A percentile compares a stretch with the other conserved stretches of the same genome.
These are phyloP conservation scores for Microbotryomycetes sp. DNA, from an alignment of 1,284 basidiomycete species.

Conservation along the genomic window DNA sequence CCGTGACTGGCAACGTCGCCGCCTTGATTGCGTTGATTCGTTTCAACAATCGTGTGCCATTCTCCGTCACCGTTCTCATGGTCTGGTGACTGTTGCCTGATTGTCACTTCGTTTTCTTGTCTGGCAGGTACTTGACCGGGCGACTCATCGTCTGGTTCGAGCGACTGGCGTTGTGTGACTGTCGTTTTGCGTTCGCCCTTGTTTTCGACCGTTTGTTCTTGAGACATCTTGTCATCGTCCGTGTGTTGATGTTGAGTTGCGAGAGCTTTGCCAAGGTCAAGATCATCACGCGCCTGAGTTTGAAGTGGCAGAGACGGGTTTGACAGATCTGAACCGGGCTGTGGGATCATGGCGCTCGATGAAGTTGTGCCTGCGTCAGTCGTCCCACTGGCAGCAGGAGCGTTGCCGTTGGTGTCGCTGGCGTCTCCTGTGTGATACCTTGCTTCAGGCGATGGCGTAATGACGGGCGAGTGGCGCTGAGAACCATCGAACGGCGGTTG, in stretches of 20 bases:
- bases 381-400: too few relatives aligned
- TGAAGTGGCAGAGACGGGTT: too few relatives aligned
- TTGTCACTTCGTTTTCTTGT: slow-evolving; percentile 5
- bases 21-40: background rate
- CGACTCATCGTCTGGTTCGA: background rate
- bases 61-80: background rate
- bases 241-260: slow-evolving; percentile 7
- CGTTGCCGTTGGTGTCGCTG: background rate
- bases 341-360: too few relatives aligned
- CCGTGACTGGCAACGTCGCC: background rate
- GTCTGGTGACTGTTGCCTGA: background rate
- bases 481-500: background rate
- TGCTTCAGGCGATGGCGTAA: background rate
- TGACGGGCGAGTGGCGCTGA: background rate
- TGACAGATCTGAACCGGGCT: background rate
- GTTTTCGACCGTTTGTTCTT: slow-evolving; percentile 2
- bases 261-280: background rate
- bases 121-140: background rate
- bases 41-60: background rate
- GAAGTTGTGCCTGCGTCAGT: too few relatives aligned
- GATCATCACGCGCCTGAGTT: background rate
- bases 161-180: background rate
- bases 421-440: background rate
- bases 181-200: background rate
- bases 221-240: background rate